These are phyloP conservation scores for Serendipita sp. DNA, from an alignment of 768 basidiomycete species.

Conservation along the genomic window DNA sequence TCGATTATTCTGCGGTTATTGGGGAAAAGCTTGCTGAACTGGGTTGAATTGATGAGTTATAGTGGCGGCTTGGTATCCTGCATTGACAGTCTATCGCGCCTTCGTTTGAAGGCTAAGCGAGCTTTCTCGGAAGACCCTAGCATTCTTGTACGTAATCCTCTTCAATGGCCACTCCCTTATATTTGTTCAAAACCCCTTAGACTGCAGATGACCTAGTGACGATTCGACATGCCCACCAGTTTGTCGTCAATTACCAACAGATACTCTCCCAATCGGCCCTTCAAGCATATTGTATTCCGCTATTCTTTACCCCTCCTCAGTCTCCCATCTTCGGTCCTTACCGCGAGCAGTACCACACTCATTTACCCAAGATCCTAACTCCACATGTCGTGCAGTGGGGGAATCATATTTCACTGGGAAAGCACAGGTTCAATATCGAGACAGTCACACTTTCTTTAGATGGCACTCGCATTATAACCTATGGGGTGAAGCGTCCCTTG, in stretches of 20 bases:
- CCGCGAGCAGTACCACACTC: background rate
- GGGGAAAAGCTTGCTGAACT: background rate
- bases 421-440: background rate
- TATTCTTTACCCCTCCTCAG: background rate
- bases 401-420: background rate
- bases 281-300: background rate
- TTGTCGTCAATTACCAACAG: background rate
- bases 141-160: background rate
- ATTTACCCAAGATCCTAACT: background rate
- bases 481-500: no score
- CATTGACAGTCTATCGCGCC: background rate
- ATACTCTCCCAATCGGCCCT: background rate
- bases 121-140: background rate
- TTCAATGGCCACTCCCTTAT: no score
- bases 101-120: no score
- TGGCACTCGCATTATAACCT: background rate
- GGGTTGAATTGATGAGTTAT: slow-evolving; percentile 1
- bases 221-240: background rate
- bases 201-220: background rate
- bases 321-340: background rate
- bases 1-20: background rate
- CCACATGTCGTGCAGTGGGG: background rate
- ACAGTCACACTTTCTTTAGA: background rate
- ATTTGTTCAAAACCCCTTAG: no score
- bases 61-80: background rate